These are phyloP conservation scores for Solanum commersonii DNA, from an alignment of 257 asterid genomes.

Conservation along the genomic window DNA sequence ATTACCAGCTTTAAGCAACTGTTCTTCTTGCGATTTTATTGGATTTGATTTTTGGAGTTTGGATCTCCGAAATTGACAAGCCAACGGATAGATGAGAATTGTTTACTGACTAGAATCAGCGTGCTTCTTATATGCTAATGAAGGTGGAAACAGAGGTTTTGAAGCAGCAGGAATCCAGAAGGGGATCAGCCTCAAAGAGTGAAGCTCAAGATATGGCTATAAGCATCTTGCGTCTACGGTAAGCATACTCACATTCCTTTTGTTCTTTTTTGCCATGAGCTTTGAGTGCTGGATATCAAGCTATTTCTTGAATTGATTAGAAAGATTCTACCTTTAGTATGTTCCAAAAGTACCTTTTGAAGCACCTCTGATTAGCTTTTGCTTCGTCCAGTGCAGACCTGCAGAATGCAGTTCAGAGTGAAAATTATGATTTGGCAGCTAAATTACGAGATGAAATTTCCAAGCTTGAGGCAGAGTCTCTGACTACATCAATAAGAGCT, in stretches of 20 bases:
- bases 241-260: constrained; percentile 2
- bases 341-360: neutral
- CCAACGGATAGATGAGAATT: neutral
- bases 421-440: constrained; percentile 81
- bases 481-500: constrained; percentile 70
- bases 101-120: neutral
- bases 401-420: constrained; percentile 75
- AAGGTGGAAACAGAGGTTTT: constrained; percentile 89
- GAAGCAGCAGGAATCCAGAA: constrained; percentile 57
- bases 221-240: constrained; percentile 82
- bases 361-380: constrained; percentile 8
- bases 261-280: neutral
- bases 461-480: constrained; percentile 83
- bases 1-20: neutral
- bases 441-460: constrained; percentile 77
- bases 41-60: neutral
- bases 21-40: neutral
- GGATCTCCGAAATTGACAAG: neutral
- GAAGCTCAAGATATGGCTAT: constrained; percentile 98
- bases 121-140: neutral
- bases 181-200: constrained; percentile 72
- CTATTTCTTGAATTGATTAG: neutral
- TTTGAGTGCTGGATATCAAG: neutral
- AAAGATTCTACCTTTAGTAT: neutral
- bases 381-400: constrained; percentile 69